Evolutionary conservation across 148 eudicot species (phyloP).

Genomic region (Vaccinium myrtillus): DNA sequence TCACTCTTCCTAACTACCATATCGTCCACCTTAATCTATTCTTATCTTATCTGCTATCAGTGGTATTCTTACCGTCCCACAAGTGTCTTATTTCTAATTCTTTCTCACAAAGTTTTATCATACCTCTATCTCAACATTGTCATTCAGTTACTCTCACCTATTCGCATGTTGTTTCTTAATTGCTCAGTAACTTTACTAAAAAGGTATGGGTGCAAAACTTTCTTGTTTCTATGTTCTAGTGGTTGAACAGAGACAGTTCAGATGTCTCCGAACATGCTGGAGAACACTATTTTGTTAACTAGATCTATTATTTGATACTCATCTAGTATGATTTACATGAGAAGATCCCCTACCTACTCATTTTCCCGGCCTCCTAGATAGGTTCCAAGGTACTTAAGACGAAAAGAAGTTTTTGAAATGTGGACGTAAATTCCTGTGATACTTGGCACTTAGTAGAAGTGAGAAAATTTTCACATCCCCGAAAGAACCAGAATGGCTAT

Average conservation of each 20-base stretch:
- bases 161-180: background rate
- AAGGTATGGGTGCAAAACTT: background rate
- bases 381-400: background rate
- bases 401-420: background rate
- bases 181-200: background rate
- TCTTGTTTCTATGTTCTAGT: background rate
- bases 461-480: background rate
- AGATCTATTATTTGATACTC: background rate
- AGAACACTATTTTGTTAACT: background rate
- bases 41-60: background rate
- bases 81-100: background rate
- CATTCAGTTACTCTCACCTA: background rate
- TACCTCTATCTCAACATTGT: background rate
- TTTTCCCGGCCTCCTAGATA: background rate
- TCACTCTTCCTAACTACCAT: background rate
- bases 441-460: background rate
- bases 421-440: background rate
- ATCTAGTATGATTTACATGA: background rate
- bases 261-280: background rate
- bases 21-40: background rate
- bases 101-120: background rate
- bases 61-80: background rate
- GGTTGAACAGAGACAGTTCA: background rate
- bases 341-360: background rate
- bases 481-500: constrained; percentile 1